Evolutionary conservation across 148 eudicot species (phyloP).

Genomic region (Oxyria digyna): DNA sequence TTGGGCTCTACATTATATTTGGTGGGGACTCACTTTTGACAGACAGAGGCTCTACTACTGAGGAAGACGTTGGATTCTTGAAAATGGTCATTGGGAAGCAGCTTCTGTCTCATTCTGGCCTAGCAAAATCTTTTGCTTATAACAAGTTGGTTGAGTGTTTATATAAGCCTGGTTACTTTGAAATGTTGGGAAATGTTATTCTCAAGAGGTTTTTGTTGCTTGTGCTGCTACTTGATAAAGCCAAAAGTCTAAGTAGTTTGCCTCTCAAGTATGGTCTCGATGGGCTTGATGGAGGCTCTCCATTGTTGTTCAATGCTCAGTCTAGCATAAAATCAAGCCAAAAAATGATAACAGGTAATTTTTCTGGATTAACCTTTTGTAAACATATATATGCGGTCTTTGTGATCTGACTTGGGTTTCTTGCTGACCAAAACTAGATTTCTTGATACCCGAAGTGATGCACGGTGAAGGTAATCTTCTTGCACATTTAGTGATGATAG

Average conservation of each 20-base stretch:
- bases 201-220: slow-evolving; percentile 85
- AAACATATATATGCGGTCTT: neutral
- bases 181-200: slow-evolving; percentile 59
- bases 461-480: slow-evolving; percentile 94
- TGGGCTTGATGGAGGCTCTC: slow-evolving; percentile 98
- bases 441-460: slow-evolving; percentile 80
- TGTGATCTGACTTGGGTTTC: slow-evolving; percentile 12
- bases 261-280: slow-evolving; percentile 88
- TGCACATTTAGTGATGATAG: slow-evolving; percentile 74
- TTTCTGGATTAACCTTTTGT: neutral
- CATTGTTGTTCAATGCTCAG: slow-evolving; percentile 58
- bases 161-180: slow-evolving; percentile 91
- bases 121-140: slow-evolving; percentile 72
- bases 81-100: slow-evolving; percentile 81
- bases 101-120: slow-evolving; percentile 61
- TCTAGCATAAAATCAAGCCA: slow-evolving; percentile 62
- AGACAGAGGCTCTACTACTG: slow-evolving; percentile 37
- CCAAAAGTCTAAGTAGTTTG: slow-evolving; percentile 62
- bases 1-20: slow-evolving; percentile 64
- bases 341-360: slow-evolving; percentile 63
- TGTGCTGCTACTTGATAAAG: slow-evolving; percentile 78
- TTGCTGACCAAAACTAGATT: slow-evolving; percentile 32
- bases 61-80: slow-evolving; percentile 67
- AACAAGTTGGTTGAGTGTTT: slow-evolving; percentile 89
- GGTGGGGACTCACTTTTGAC: slow-evolving; percentile 87